These are phyloP conservation scores for Mycena sanguinolenta DNA, from an alignment of 768 basidiomycete species.

Conservation along the genomic window DNA sequence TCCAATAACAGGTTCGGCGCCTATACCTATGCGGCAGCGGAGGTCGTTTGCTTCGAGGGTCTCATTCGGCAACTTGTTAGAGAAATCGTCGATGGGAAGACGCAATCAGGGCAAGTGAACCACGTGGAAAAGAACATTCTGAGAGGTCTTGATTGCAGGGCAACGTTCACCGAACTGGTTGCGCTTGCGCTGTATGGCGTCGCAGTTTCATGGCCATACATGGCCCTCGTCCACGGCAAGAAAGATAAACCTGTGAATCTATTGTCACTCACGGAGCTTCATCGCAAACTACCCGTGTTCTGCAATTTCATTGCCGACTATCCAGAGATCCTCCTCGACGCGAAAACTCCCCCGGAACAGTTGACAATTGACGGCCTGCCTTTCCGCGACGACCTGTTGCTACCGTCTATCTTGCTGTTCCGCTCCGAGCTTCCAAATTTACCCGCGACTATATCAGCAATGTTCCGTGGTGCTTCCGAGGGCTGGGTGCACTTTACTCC, in stretches of 20 bases:
- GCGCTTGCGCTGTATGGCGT: conserved; percentile 39
- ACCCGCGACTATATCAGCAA: too few species aligned
- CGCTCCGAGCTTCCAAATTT: too few species aligned
- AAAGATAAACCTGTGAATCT: conserved; percentile 33
- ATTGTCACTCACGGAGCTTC: conserved; percentile 32
- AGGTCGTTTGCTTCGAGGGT: conserved; percentile 15
- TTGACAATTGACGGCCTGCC: too few species aligned
- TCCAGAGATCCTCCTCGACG: neutral
- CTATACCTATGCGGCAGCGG: conserved; percentile 34
- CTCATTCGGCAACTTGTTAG: conserved; percentile 32
- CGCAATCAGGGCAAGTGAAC: conserved; percentile 19
- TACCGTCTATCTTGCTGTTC: too few species aligned
- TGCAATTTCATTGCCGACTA: conserved; percentile 32
- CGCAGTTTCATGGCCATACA: conserved; percentile 43
- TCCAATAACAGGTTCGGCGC: conserved; percentile 36
- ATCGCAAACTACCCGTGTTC: conserved; percentile 36
- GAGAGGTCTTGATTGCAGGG: conserved; percentile 38
- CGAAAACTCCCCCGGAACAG: too few species aligned
- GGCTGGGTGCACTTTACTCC: too few species aligned
- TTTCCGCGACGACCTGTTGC: too few species aligned
- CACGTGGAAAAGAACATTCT: conserved; percentile 19
- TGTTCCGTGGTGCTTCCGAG: too few species aligned
- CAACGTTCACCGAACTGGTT: conserved; percentile 40
- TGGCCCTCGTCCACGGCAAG: conserved; percentile 35
- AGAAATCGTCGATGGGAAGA: conserved; percentile 34